Evolutionary conservation across 495 filamentous ascomycete genomes (phyloP), one percentile per base, ranked within the genome.

Genomic region (Xylaria grammica): DNA sequence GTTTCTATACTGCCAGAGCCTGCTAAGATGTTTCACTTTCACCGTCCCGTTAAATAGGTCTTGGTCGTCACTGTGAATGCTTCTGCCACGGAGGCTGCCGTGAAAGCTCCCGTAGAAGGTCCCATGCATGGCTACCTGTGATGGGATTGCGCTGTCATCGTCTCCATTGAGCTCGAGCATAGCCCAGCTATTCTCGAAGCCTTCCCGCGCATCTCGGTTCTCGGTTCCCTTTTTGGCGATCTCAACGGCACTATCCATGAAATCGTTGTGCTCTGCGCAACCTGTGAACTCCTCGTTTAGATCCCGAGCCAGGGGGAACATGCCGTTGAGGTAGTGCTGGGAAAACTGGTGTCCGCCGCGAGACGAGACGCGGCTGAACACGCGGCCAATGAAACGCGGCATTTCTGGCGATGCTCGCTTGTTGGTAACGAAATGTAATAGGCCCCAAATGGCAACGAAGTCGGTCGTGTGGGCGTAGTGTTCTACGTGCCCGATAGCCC

Each of bases 401-500:
- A 83, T 72, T 44, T 66, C 66, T 3, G 63, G 67, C 7, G 68
- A 63, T 15, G 69, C 72, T n/a, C 70, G 69, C 2, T 72, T 60
- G 51, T 81, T 78, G 7, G 78, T 77, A 1, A 82, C 79, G 69
- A 90, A 94, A 64, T 89, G 82, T 11, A 96, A 79, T 1, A 94
- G 85, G 2, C 93, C 93, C 80, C 89, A 91, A 2, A 86, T 73
- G 0, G 90, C 84, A 0, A 96, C 91, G 65, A 92, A 89, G 68
- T 97, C 93, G 17, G 79, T 79, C 11, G 84, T 82, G 71, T 94
- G 92, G 17, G 87, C 89, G 73, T 96, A 97, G 74, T 97, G 93
- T 73, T 97, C 93, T 38, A 96, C 91, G 60, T 94, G 82, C 1
- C 84, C 77, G 53, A 95, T 87, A 42, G 85, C 79, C 64, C 84